Base-by-base conservation (phyloP, 805 yeast genomes). In the Metschnikowia dekortorum region DNA sequence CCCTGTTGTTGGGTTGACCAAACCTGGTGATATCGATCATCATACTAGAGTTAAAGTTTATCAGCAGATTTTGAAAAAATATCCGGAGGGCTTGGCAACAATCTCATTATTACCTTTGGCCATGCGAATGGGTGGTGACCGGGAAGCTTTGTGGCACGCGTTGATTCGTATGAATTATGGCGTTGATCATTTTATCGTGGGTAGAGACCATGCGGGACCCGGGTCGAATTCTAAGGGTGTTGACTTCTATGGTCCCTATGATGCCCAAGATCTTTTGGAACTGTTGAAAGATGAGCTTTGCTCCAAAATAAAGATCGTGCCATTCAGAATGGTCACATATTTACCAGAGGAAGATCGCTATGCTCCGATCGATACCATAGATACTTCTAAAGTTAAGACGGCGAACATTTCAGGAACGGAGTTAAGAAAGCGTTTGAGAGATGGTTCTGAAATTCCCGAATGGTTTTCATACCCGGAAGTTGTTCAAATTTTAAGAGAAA, bases 121-220 rank as follows among this genome's bases (percentile, higher is more conserved):
- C 37, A 91, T 91, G 98, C 85, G 98, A 79, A 91, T 91, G 98
- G 97, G 94, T 50, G 98, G 98, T 69, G 97, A 92, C 69, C 83
- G 96, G 68, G 98, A 91, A 74, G 98, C 98, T 22, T 87, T 91
- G 41, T 92, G 97, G 97, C 98, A 91, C 67, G 96, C 97, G 14
- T 85, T 92, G 63, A 91, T 91, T 67, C 87, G 98, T 73, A 89
- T 89, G 77, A 91, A 91, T 74, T 90, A 85, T 66, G 98, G 98
- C 65, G 96, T 96, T 49, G 87, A 96, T 47, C 97, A 92, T 69
- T 92, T 92, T 75, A 91, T 91, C 64, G 97, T 91, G 44, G 98
- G 98, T 53, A 86, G 98, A 77, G 97, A 91, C 70, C 98, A 91
- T 65, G 98, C 98, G 47, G 97, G 97, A 53, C 97, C 98, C 18